These are phyloP conservation scores for Mycena polygramma DNA, from an alignment of 768 basidiomycete genomes.

Conservation along the genomic window DNA sequence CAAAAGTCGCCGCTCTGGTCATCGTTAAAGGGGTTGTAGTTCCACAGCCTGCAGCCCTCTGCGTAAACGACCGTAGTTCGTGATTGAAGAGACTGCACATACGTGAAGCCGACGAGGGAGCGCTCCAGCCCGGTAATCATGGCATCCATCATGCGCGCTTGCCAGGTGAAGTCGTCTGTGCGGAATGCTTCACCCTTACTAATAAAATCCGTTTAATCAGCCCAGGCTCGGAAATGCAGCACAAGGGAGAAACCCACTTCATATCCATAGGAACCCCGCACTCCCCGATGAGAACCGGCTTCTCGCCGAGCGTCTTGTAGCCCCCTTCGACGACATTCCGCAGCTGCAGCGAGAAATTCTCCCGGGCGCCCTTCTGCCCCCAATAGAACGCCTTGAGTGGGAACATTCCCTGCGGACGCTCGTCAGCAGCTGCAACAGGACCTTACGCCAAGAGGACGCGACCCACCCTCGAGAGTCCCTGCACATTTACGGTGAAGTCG, in stretches of 20 bases:
- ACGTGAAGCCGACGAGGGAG: conserved; percentile 88
- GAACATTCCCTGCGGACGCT: conserved; percentile 80
- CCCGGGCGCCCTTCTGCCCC: conserved; percentile 84
- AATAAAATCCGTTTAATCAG: neutral
- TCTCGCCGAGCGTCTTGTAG: conserved; percentile 80
- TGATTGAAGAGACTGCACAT: conserved; percentile 49
- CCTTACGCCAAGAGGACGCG: neutral
- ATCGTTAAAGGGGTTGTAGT: conserved; percentile 90
- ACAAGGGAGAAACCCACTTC: conserved; percentile 74
- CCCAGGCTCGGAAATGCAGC: neutral
- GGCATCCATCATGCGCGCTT: conserved; percentile 94
- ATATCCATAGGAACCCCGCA: conserved; percentile 97
- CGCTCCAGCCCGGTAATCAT: conserved; percentile 87
- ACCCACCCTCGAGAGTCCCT: conserved; percentile 87
- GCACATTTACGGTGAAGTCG: conserved; percentile 92
- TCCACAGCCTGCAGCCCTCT: conserved; percentile 80
- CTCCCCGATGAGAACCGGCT: conserved; percentile 90
- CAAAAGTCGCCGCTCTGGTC: conserved; percentile 87
- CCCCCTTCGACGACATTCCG: conserved; percentile 80
- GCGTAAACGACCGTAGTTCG: neutral
- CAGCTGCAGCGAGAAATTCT: conserved; percentile 89
- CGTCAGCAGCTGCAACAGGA: too few relatives aligned
- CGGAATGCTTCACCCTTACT: conserved; percentile 81
- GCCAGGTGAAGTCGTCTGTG: conserved; percentile 84
- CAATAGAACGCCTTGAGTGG: conserved; percentile 85